These are phyloP conservation scores for Boechera divaricarpa DNA, from an alignment of 345 rosid genomes.

Conservation along the genomic window DNA sequence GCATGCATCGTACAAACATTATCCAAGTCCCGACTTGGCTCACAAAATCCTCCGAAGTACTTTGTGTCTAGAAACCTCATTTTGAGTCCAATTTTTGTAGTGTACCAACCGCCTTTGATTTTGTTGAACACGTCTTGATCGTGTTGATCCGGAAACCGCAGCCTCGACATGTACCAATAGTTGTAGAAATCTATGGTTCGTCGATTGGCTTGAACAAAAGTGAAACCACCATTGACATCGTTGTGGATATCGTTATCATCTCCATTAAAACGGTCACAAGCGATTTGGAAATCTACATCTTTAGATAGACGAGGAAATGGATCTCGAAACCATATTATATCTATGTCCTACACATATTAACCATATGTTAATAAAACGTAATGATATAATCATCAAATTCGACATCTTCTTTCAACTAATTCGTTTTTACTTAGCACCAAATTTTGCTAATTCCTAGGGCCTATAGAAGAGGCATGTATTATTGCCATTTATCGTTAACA, in stretches of 20 bases:
- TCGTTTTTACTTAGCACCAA: background rate
- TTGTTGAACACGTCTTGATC: constrained; percentile 44
- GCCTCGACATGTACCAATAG: constrained; percentile 66
- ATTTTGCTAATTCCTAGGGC: background rate
- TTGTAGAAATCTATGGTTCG: constrained; percentile 62
- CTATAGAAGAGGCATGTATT: background rate
- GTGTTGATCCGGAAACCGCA: constrained; percentile 43
- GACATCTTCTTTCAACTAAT: background rate
- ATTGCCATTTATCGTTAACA: background rate
- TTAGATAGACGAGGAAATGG: constrained; percentile 65
- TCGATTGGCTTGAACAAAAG: constrained; percentile 57
- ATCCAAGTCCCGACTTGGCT: constrained; percentile 54
- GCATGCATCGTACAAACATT: constrained; percentile 81
- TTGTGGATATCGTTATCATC: constrained; percentile 46
- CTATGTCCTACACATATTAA: constrained; percentile 60
- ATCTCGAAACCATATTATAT: constrained; percentile 68
- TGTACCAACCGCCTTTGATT: constrained; percentile 27
- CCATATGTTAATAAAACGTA: background rate
- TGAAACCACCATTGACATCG: constrained; percentile 72
- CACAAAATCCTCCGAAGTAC: constrained; percentile 74
- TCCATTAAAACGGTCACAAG: constrained; percentile 62
- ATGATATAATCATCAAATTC: background rate
- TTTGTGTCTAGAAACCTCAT: constrained; percentile 67
- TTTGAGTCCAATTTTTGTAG: constrained; percentile 41
- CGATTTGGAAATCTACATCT: constrained; percentile 72